phyloP scores from a whole-genome alignment of 164 flowering plant genomes.

The Vitis riparia region DNA sequence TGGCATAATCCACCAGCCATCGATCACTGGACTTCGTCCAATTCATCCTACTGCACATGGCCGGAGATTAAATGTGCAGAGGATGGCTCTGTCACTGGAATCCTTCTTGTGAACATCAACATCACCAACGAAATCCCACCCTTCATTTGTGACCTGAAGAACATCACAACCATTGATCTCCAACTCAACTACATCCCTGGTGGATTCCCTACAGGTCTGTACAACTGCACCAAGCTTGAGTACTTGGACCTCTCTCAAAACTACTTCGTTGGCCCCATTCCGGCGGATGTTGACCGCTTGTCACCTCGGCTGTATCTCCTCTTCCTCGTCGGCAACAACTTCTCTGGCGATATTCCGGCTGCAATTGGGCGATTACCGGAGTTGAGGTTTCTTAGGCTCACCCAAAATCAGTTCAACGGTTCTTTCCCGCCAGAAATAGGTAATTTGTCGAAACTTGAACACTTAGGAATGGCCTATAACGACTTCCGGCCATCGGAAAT shows the following conservation, averaged over 20 bases:
- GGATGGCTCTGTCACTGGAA: constrained; percentile 30
- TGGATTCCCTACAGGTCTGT: constrained; percentile 23
- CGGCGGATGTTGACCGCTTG: constrained; percentile 21
- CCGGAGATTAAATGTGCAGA: constrained; percentile 34
- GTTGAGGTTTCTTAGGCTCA: constrained; percentile 8
- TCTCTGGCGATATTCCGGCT: constrained; percentile 31
- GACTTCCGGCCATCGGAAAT: constrained; percentile 19
- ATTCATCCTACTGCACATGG: constrained; percentile 44
- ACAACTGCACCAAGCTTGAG: constrained; percentile 33
- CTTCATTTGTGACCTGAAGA: constrained; percentile 29
- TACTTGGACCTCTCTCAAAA: constrained; percentile 32
- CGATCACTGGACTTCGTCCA: constrained; percentile 36
- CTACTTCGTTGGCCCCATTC: constrained; percentile 30
- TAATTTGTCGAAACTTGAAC: constrained; percentile 25
- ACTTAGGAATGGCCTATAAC: constrained; percentile 10
- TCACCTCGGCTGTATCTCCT: constrained; percentile 11
- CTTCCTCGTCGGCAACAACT: constrained; percentile 25
- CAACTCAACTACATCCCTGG: constrained; percentile 17
- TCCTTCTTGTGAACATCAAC: constrained; percentile 22
- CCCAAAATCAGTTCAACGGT: constrained; percentile 16
- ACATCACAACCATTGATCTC: constrained; percentile 22
- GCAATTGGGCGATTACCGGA: constrained; percentile 17
- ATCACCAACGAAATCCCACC: constrained; percentile 38
- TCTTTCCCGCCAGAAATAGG: constrained; percentile 29
- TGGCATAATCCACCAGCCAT: constrained; percentile 29